Conservation (phyloP, 441 rosid species). For the Pelargonium fulgidum region DNA sequence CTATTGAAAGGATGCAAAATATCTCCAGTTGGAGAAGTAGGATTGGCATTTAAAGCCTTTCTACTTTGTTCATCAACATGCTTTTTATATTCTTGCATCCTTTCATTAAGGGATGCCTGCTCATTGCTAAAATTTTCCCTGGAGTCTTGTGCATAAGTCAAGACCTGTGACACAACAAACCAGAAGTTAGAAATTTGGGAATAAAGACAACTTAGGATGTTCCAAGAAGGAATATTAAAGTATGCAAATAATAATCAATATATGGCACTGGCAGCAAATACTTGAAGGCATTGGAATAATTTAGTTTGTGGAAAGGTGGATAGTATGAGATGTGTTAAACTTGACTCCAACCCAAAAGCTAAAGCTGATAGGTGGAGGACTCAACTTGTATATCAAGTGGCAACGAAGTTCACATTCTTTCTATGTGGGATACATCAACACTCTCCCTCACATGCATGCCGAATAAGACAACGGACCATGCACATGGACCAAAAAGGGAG, state of each 20-base stretch:
- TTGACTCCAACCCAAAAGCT: too few relatives aligned
- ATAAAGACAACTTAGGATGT: conserved; percentile 1
- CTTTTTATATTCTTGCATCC: conserved; percentile 96
- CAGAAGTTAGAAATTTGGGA: conserved; percentile 8
- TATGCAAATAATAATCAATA: not conserved
- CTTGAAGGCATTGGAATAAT: not conserved
- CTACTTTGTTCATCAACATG: conserved; percentile 93
- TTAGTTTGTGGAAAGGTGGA: too few relatives aligned
- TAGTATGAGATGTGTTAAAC: too few relatives aligned
- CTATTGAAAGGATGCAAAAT: conserved; percentile 93
- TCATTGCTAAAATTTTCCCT: conserved; percentile 94
- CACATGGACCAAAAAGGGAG: too few relatives aligned
- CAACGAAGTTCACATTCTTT: too few relatives aligned
- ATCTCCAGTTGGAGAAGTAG: conserved; percentile 93
- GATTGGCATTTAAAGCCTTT: conserved; percentile 74
- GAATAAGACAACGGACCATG: too few relatives aligned
- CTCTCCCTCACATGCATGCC: too few relatives aligned
- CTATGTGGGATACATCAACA: too few relatives aligned
- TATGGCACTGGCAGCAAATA: not conserved
- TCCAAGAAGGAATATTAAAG: not conserved
- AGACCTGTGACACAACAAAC: conserved; percentile 47
- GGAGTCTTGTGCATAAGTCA: conserved; percentile 91
- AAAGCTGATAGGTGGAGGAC: too few relatives aligned
- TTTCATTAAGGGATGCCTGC: conserved; percentile 87
- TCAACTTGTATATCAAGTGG: too few relatives aligned